Conservation (phyloP, 768 basidiomycete species). For the Suillus americanus region DNA sequence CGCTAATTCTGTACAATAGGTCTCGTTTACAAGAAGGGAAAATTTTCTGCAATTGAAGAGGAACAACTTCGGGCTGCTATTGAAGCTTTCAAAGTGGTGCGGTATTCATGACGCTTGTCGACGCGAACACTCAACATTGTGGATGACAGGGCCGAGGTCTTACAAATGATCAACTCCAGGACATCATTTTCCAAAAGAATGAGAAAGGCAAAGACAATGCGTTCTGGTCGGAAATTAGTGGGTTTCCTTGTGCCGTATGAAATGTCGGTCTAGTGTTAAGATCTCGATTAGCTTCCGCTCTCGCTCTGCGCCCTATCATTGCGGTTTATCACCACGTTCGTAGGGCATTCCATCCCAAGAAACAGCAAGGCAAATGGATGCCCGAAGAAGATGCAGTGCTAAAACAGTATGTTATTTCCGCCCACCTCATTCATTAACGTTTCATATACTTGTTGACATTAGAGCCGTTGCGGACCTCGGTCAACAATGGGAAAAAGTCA, state of each 20-base stretch:
- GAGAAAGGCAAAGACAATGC: slow-evolving; percentile 58
- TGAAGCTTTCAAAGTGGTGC: slow-evolving; percentile 57
- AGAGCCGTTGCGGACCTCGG: slow-evolving; percentile 73
- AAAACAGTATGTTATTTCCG: slow-evolving; percentile 47
- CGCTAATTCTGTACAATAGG: slow-evolving; percentile 40
- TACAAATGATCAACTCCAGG: slow-evolving; percentile 51
- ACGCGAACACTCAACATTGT: slow-evolving; percentile 3
- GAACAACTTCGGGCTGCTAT: slow-evolving; percentile 65
- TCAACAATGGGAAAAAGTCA: slow-evolving; percentile 81
- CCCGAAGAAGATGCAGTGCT: slow-evolving; percentile 63
- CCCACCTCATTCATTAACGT: slow-evolving; percentile 4
- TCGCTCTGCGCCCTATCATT: slow-evolving; percentile 76
- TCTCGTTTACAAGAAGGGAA: slow-evolving; percentile 85
- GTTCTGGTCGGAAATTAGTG: slow-evolving; percentile 84
- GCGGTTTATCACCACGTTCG: slow-evolving; percentile 85
- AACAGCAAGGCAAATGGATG: slow-evolving; percentile 70
- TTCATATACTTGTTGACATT: slow-evolving; percentile 7
- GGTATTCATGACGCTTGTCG: slow-evolving; percentile 22
- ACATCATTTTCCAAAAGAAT: slow-evolving; percentile 68
- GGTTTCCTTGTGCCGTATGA: slow-evolving; percentile 22
- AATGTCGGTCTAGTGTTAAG: slow-evolving; percentile 2
- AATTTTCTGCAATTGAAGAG: slow-evolving; percentile 80
- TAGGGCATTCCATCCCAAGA: slow-evolving; percentile 65
- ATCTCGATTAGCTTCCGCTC: slow-evolving; percentile 52
- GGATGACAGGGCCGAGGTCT: slow-evolving; percentile 48